These are phyloP conservation scores for Harringtonia lauricola DNA, from an alignment of 2,329 filamentous ascomycete species.

Conservation along the genomic window DNA sequence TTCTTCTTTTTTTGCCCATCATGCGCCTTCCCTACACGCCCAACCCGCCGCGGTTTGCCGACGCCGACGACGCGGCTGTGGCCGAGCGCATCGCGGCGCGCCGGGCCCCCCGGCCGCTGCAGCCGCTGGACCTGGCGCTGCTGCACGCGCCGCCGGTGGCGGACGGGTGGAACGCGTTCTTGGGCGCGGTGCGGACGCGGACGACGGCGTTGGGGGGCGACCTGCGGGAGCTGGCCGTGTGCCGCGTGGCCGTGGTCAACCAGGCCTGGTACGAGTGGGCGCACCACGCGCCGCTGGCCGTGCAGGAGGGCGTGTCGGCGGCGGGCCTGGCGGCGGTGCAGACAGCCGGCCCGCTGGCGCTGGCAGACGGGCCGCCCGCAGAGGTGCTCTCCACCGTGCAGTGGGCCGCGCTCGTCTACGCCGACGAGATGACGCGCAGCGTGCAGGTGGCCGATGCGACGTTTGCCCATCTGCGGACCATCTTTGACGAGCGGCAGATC, in stretches of 20 bases:
- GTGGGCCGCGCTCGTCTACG: conserved; percentile 59
- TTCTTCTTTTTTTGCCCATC: conserved; percentile 10
- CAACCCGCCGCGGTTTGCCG: conserved; percentile 34
- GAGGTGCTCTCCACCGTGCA: conserved; percentile 42
- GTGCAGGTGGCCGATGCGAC: conserved; percentile 59
- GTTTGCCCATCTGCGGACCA: conserved; percentile 49
- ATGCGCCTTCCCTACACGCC: conserved; percentile 61
- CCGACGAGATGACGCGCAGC: conserved; percentile 74
- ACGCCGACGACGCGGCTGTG: conserved; percentile 41
- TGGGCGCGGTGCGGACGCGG: conserved; percentile 49
- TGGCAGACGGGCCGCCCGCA: conserved; percentile 8
- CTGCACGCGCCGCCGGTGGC: conserved; percentile 65
- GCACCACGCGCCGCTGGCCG: conserved; percentile 61
- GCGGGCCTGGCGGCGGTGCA: conserved; percentile 34
- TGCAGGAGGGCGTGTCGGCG: conserved; percentile 43
- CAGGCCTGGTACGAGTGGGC: conserved; percentile 78
- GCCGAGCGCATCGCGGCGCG: conserved; percentile 54
- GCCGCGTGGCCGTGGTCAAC: conserved; percentile 70
- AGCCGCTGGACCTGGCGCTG: conserved; percentile 64
- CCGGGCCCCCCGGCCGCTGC: conserved; percentile 57
- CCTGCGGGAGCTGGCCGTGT: conserved; percentile 69
- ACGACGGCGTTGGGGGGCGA: conserved; percentile 41
- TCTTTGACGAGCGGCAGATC: conserved; percentile 60
- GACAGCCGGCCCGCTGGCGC: conserved; percentile 16
- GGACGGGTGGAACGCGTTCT: conserved; percentile 63